phyloP scores from a whole-genome alignment of 2,329 filamentous ascomycete species.

The Penicillium sclerotigenum region DNA sequence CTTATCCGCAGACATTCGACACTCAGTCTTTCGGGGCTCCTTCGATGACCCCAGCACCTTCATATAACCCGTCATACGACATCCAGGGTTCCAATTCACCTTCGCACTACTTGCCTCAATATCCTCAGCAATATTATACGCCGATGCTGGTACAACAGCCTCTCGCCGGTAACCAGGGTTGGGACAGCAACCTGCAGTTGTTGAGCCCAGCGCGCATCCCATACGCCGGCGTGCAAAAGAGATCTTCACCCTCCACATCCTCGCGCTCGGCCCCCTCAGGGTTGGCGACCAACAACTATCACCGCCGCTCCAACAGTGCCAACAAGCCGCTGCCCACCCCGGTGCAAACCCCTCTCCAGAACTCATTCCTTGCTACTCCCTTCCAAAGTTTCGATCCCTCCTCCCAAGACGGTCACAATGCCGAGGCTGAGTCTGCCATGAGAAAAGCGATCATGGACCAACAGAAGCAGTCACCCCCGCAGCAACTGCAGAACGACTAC shows the following conservation, averaged over 20 bases:
- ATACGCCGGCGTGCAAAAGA: constrained; percentile 37
- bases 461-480: constrained; percentile 33
- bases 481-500: constrained; percentile 45
- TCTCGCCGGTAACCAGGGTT: constrained; percentile 33
- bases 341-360: constrained; percentile 54
- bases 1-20: constrained; percentile 28
- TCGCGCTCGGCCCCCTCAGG: constrained; percentile 40
- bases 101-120: constrained; percentile 31
- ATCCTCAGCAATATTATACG: constrained; percentile 29
- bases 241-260: constrained; percentile 45
- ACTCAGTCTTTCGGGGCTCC: constrained; percentile 34
- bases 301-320: constrained; percentile 37
- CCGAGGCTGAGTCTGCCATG: constrained; percentile 58
- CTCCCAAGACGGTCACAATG: constrained; percentile 41
- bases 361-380: constrained; percentile 47
- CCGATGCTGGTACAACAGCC: constrained; percentile 43
- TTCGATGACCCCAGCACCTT: constrained; percentile 41
- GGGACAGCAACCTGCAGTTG: constrained; percentile 38
- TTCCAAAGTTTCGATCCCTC: constrained; percentile 48
- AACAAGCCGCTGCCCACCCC: constrained; percentile 56
- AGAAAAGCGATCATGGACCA: constrained; percentile 56
- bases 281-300: constrained; percentile 31
- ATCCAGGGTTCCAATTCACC: constrained; percentile 34
- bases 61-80: constrained; percentile 39
- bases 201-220: constrained; percentile 35